phyloP scores from a whole-genome alignment of 192 early-diverging fungal genomes.

The Kappamyces sp. region DNA sequence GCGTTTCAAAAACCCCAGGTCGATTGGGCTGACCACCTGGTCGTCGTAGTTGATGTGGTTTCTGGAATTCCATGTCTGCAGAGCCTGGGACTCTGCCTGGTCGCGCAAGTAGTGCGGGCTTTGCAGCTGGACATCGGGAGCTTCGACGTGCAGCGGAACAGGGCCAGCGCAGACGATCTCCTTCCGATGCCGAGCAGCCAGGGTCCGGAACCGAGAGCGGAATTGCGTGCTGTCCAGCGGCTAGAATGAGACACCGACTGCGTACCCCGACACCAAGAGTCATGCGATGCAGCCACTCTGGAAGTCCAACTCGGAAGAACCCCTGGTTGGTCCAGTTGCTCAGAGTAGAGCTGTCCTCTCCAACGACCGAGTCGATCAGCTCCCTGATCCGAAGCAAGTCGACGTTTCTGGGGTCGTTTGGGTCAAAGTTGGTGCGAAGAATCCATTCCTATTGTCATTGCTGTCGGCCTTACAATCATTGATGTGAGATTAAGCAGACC shows the following conservation, averaged over 20 bases:
- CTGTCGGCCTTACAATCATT: constrained; percentile 16
- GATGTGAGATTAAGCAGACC: constrained; percentile 31
- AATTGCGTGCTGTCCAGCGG: constrained; percentile 16
- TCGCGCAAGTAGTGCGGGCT: not conserved
- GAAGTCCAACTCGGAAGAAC: constrained; percentile 39
- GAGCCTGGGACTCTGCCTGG: constrained; percentile 12
- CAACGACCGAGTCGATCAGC: constrained; percentile 26
- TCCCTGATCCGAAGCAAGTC: constrained; percentile 31
- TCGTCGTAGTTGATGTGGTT: not conserved
- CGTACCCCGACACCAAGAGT: constrained; percentile 36
- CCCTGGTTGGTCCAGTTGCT: constrained; percentile 22
- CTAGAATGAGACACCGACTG: constrained; percentile 6
- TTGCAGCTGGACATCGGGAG: constrained; percentile 23
- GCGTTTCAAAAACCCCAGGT: constrained; percentile 38
- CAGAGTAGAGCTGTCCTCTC: constrained; percentile 6
- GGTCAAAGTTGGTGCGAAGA: constrained; percentile 31
- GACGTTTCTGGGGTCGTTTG: constrained; percentile 41
- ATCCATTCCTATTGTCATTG: constrained; percentile 33
- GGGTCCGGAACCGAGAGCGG: constrained; percentile 1
- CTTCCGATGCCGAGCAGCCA: not conserved
- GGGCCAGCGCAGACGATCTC: constrained; percentile 21
- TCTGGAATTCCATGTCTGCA: constrained; percentile 10
- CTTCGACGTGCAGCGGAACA: constrained; percentile 33
- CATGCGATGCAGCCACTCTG: constrained; percentile 24
- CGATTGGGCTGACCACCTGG: not conserved